Percentiles rank a stretch among this genome's conserved stretches.
Evolutionary conservation across 2,329 filamentous ascomycete genomes (phyloP).

Genomic region (Cryphonectria japonica): DNA sequence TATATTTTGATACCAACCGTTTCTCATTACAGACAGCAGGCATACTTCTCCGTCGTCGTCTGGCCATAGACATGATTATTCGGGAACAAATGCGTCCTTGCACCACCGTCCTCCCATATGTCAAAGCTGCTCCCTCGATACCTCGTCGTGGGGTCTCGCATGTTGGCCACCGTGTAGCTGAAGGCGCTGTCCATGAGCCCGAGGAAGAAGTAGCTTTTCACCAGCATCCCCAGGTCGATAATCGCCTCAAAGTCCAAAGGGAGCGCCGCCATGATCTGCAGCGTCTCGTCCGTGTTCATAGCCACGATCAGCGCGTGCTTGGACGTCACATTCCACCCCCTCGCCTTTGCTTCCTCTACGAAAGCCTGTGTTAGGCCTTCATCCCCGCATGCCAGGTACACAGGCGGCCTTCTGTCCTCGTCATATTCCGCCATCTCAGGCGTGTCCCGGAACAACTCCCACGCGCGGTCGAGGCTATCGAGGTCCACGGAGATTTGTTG

Average conservation of each 20-base stretch:
- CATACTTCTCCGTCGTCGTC: conserved; percentile 32
- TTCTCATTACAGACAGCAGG: conserved; percentile 38
- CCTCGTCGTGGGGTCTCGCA: conserved; percentile 39
- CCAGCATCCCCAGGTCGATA: conserved; percentile 41
- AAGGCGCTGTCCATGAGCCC: conserved; percentile 42
- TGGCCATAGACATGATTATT: conserved; percentile 35
- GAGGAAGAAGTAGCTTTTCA: conserved; percentile 39
- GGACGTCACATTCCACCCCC: conserved; percentile 41
- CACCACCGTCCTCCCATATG: conserved; percentile 36
- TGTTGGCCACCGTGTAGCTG: conserved; percentile 38
- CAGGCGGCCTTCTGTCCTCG: conserved; percentile 33
- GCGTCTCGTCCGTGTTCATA: conserved; percentile 28
- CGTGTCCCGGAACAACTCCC: conserved; percentile 33
- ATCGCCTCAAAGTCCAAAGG: conserved; percentile 42
- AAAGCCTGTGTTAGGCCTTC: conserved; percentile 37
- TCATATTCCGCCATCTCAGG: not conserved
- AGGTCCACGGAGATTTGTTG: conserved; percentile 39
- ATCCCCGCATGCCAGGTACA: conserved; percentile 42
- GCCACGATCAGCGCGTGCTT: conserved; percentile 37
- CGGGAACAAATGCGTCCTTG: conserved; percentile 40
- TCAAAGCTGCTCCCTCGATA: conserved; percentile 41
- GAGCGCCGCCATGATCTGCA: conserved; percentile 34
- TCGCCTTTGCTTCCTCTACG: conserved; percentile 33
- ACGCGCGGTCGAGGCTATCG: conserved; percentile 40
- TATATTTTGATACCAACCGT: not conserved